Conservation (phyloP, 768 basidiomycete species). For the Suillus spraguei region DNA sequence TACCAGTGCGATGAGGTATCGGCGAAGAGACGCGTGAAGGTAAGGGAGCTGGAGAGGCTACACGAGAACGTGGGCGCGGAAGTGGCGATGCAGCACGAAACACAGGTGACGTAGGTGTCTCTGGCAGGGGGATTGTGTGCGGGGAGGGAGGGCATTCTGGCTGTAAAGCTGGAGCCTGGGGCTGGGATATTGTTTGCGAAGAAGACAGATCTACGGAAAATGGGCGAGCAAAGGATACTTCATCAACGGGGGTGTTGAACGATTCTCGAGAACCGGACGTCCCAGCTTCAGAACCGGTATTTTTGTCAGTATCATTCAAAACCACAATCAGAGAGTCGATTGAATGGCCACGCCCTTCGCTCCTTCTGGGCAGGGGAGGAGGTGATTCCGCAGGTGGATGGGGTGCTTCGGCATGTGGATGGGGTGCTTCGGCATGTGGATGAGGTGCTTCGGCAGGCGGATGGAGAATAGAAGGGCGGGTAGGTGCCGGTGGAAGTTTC, state of each 20-base stretch:
- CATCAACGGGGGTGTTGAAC: constrained; percentile 25
- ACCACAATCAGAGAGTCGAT: constrained; percentile 15
- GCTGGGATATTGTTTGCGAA: constrained; percentile 13
- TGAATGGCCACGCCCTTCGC: constrained; percentile 35
- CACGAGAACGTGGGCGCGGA: constrained; percentile 37
- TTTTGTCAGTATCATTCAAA: constrained; percentile 14
- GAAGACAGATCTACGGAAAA: constrained; percentile 6
- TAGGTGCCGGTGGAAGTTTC: constrained; percentile 24
- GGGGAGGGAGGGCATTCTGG: constrained; percentile 23
- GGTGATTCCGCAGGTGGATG: constrained; percentile 30
- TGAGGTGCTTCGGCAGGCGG: too few relatives aligned
- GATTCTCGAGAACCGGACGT: constrained; percentile 15
- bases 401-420: neutral
- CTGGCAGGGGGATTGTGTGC: constrained; percentile 23
- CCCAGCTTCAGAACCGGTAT: constrained; percentile 8
- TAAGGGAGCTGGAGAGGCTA: constrained; percentile 22
- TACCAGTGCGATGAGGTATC: constrained; percentile 36
- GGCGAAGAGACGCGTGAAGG: constrained; percentile 13
- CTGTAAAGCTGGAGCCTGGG: constrained; percentile 10
- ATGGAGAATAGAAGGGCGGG: constrained; percentile 24
- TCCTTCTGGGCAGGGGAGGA: constrained; percentile 57
- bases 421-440: too few relatives aligned
- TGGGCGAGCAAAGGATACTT: constrained; percentile 22
- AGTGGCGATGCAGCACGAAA: constrained; percentile 17
- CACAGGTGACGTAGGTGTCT: constrained; percentile 34